Conservation (phyloP, 1,139 yeast species). For the Yamadazyma atlantica region DNA sequence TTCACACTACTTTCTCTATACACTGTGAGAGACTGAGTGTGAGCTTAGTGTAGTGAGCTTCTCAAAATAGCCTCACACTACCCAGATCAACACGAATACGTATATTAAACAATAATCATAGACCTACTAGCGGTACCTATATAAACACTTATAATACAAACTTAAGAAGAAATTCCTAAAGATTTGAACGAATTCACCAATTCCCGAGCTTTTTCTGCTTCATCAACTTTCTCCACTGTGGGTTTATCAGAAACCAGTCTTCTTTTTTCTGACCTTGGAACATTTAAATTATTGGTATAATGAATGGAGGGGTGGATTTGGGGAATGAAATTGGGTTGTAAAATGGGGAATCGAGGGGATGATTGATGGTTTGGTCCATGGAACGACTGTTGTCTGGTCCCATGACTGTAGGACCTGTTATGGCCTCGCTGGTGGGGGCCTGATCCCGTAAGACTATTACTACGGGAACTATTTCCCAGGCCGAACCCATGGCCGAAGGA, state of each 20-base stretch:
- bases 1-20: no score
- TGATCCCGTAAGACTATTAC: not conserved
- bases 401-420: not conserved
- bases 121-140: not conserved
- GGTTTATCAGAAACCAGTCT: conserved; percentile 5
- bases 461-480: not conserved
- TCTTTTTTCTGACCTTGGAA: conserved; percentile 11
- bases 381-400: not conserved
- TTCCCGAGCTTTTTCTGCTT: conserved; percentile 31
- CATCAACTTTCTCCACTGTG: conserved; percentile 14
- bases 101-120: no score
- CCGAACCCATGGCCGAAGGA: no score
- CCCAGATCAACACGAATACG: no score
- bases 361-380: conserved; percentile 4
- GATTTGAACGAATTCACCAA: conserved; percentile 27
- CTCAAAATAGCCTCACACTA: no score
- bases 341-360: conserved; percentile 15
- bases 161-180: conserved; percentile 14
- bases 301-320: conserved; percentile 17
- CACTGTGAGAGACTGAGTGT: no score
- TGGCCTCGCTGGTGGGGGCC: not conserved
- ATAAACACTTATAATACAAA: not conserved
- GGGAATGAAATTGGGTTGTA: conserved; percentile 17
- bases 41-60: no score
- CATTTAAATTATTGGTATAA: conserved; percentile 13